Percentiles rank a stretch among this genome's conserved stretches.
Conservation (phyloP, 1,284 basidiomycete species). For the Ustilago loliicola region DNA sequence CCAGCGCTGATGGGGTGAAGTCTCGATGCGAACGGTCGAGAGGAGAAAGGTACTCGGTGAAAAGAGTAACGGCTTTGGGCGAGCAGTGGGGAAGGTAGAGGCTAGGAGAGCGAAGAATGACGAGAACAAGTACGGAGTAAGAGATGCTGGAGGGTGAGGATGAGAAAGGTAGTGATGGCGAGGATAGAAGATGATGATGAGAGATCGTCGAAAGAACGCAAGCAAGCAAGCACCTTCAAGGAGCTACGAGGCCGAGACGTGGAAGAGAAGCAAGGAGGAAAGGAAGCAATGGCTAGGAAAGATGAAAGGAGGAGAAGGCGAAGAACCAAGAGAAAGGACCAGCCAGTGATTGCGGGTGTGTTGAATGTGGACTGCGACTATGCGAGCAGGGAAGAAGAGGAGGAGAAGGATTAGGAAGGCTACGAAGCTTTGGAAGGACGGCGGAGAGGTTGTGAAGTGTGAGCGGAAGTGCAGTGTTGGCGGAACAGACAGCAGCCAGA, state of each 20-base stretch:
- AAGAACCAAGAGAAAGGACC: constrained; percentile 1
- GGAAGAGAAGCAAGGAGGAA: not conserved
- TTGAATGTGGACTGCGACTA: not conserved
- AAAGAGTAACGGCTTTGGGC: constrained; percentile 15
- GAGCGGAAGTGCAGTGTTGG: not conserved
- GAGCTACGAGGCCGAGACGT: constrained; percentile 4
- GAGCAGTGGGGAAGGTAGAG: not conserved
- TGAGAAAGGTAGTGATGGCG: not conserved
- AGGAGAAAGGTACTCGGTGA: not conserved
- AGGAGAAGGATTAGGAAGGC: constrained; percentile 6
- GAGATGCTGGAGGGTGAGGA: not conserved
- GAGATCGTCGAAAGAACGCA: not conserved
- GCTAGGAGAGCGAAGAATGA: not conserved
- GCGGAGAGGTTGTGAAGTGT: constrained; percentile 6
- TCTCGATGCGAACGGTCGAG: constrained; percentile 36
- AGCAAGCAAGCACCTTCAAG: constrained; percentile 29
- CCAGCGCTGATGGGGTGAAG: not conserved
- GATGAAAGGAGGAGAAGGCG: not conserved
- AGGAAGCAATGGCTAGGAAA: not conserved
- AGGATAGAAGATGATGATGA: constrained; percentile 1
- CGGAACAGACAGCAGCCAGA: not conserved
- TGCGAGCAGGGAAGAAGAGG: constrained; percentile 1
- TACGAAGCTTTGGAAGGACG: not conserved
- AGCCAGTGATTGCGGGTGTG: not conserved
- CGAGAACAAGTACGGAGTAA: not conserved